Evolutionary conservation across 495 filamentous ascomycete species (phyloP), one percentile per base, ranked within the genome.

Genomic region (Penicillium maclennaniae): DNA sequence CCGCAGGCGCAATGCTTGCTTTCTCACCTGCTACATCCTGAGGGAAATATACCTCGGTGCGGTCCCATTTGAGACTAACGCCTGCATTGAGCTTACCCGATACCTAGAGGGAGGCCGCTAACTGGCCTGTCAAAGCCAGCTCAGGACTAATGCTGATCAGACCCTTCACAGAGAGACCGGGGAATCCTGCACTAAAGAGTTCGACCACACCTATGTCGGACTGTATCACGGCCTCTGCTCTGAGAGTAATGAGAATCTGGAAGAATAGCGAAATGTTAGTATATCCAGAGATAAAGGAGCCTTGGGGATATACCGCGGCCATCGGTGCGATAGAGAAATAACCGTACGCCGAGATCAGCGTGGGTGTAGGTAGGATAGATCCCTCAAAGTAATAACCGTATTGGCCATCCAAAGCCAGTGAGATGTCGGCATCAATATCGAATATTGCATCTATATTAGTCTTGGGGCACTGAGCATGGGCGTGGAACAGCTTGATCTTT

Each of bases 371-470:
- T 5, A 52, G 41, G 15, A 52, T 52, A 17, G 49, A 12, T 6
- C 49, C 49, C 10, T 52, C 49, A 27, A 52, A 52, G 49, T 45
- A 52, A 20, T 52, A 52, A 17, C 41, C 49, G 17, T 52, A 52
- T 15, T 52, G 42, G 12, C 9, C 19, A 41, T 41, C 7, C 2
- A 53, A 16, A 0, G 20, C 49, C 7, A 52, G 14, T n/a, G 8
- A 19, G 39, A 45, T 37, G 23, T 52, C n/a, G 20, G 43, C 43
- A 40, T 53, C 21, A 1, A 44, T 10, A 27, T 44, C 42, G 1
- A 44, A 2, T 3, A 23, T 44, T 7, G 42, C 42, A 9, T 4
- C 10, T 7, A 53, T 45, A 7, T 52, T 17, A 23, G 34, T 7
- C 0, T 17, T 26, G 5, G 49, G 49, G 20, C 43, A 53, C 0